Evolutionary conservation across 306 rosid species (phyloP), one percentile per base, ranked within the genome.

Genomic region (Cicer yamashitae): DNA sequence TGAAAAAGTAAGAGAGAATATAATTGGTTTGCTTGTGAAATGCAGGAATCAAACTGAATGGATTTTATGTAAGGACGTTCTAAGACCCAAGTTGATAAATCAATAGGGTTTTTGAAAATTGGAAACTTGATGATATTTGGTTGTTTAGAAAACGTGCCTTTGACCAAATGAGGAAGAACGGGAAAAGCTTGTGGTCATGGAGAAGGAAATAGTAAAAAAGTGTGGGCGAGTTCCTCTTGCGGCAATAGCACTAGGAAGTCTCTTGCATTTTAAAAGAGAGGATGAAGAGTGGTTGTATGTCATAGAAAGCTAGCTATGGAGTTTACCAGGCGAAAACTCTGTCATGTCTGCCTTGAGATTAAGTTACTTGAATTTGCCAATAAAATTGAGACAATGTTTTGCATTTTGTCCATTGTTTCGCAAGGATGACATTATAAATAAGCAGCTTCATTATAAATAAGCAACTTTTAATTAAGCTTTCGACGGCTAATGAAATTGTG

Each of bases 381-480:
- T 69, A 34, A 69, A 50, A 39, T 18, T 39, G 65, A 71, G 76
- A 39, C 76, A 17, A 7, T 71, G 76, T 39, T 71, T 71, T 71
- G 40, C 65, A 9, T 53, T 39, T 2, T 53, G 76, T 54, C 41
- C 64, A 9, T 11, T 71, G 7, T 71, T 53, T 71, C 18, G 39
- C 20, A 53, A 71, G 3, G 76, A 54, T 11, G 5, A 7, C 17
- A 11, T 0, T 6, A 54, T 71, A 54, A 18, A 1, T 0, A 71
- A 71, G 18, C 18, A 53, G 0, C 11, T n/a, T n/a, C n/a, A n/a
- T n/a, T n/a, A n/a, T n/a, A n/a, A n/a, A n/a, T n/a, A n/a, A n/a
- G n/a, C n/a, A n/a, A n/a, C n/a, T 51, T 54, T 13, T 71, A 17
- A 54, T 71, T 11, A 53, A 71, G 7, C 76, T 54, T 39, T 71